Conservation (phyloP, 345 rosid species). For the Aurinia saxatilis region DNA sequence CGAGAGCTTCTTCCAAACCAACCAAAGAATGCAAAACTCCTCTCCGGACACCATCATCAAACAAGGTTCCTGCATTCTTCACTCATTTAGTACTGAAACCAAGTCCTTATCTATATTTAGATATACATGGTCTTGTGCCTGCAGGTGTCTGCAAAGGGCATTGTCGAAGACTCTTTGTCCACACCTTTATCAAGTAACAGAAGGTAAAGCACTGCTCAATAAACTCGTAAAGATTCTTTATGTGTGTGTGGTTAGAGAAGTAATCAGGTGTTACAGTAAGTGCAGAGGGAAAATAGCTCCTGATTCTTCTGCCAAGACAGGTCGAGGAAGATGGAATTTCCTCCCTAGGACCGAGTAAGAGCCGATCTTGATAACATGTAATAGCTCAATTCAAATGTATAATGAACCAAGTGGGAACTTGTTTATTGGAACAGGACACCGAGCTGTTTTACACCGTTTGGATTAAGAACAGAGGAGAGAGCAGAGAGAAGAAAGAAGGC, state of each 20-base stretch:
- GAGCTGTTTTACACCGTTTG: conserved; percentile 57
- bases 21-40: conserved; percentile 59
- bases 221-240: not conserved
- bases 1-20: conserved; percentile 39
- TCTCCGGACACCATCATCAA: conserved; percentile 45
- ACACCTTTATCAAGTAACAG: conserved; percentile 50
- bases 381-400: conserved; percentile 35
- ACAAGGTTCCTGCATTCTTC: conserved; percentile 30
- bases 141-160: conserved; percentile 37
- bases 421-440: conserved; percentile 44
- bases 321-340: conserved; percentile 53
- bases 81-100: not conserved
- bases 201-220: conserved; percentile 35
- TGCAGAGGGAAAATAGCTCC: conserved; percentile 43
- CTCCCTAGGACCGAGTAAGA: conserved; percentile 67
- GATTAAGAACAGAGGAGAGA: conserved; percentile 72
- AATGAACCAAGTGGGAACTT: conserved; percentile 12
- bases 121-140: not conserved
- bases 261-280: conserved; percentile 22
- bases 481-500: conserved; percentile 78
- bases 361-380: not conserved
- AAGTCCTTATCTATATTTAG: not conserved
- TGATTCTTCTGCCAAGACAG: conserved; percentile 47
- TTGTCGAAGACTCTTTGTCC: conserved; percentile 32
- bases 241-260: not conserved